A percentile compares a stretch with the other conserved stretches of the same genome.
Evolutionary conservation across 2,329 filamentous ascomycete species (phyloP).

Genomic region (Hypoxylon sp.): DNA sequence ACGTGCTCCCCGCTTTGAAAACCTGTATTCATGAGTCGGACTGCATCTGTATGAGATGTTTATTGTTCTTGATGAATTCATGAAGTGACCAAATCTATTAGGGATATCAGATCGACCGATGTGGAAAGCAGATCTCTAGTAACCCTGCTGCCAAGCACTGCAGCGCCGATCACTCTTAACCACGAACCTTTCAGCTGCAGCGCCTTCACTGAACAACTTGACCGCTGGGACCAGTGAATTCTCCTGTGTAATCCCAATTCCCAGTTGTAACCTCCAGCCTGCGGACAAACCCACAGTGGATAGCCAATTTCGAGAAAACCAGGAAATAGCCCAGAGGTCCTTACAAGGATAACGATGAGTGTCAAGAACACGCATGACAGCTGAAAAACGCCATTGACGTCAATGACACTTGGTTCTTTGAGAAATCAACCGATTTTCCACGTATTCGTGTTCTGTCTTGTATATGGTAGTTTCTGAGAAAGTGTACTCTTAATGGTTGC

Average conservation of each 20-base stretch:
- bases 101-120: slow-evolving; percentile 44
- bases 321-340: slow-evolving; percentile 30
- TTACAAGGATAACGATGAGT: slow-evolving; percentile 34
- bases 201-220: slow-evolving; percentile 7
- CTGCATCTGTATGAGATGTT: slow-evolving; percentile 16
- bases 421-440: slow-evolving; percentile 14
- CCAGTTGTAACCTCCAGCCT: slow-evolving; percentile 21
- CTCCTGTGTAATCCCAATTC: slow-evolving; percentile 7
- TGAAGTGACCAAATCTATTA: slow-evolving; percentile 32
- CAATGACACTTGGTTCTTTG: slow-evolving; percentile 32
- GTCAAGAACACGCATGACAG: slow-evolving; percentile 24
- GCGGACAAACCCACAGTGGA: slow-evolving; percentile 38
- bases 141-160: slow-evolving; percentile 43
- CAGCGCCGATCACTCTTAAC: slow-evolving; percentile 43
- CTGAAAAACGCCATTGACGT: slow-evolving; percentile 45
- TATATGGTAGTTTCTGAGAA: neutral
- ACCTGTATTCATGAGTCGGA: slow-evolving; percentile 6
- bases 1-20: slow-evolving; percentile 6
- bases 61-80: slow-evolving; percentile 15
- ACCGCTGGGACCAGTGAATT: slow-evolving; percentile 18
- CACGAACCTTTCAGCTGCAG: slow-evolving; percentile 39
- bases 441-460: slow-evolving; percentile 22
- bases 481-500: slow-evolving; percentile 19
- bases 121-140: slow-evolving; percentile 42
- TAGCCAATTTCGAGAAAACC: slow-evolving; percentile 36